These are phyloP conservation scores for Metarhizium sp. DNA, from an alignment of 2,329 filamentous ascomycete genomes.

Conservation along the genomic window DNA sequence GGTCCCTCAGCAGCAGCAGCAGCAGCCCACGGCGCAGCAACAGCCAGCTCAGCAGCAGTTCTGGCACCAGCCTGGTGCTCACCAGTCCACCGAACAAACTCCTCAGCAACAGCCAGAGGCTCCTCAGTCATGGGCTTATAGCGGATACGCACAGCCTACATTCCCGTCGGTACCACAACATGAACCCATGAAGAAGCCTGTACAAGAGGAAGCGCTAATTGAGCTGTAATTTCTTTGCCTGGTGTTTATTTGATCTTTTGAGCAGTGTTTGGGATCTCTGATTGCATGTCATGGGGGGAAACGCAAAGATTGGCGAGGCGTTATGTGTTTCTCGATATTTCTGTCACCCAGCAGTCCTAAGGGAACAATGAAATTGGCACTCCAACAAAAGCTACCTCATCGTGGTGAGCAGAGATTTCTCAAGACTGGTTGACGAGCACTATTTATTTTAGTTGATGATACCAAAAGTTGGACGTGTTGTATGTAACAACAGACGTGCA, in stretches of 20 bases:
- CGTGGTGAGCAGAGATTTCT: not conserved
- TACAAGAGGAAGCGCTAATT: slow-evolving; percentile 69
- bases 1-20: slow-evolving; percentile 16
- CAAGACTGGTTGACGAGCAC: not conserved
- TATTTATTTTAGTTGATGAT: not conserved
- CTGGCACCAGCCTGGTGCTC: slow-evolving; percentile 24
- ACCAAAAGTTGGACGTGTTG: not conserved
- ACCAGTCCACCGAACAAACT: slow-evolving; percentile 19
- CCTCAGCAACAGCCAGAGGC: slow-evolving; percentile 21
- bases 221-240: slow-evolving; percentile 45
- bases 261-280: not conserved
- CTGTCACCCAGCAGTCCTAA: not conserved
- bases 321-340: not conserved
- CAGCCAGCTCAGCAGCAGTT: slow-evolving; percentile 25
- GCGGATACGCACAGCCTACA: slow-evolving; percentile 46
- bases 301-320: not conserved
- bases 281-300: not conserved
- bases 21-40: slow-evolving; percentile 17
- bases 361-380: not conserved
- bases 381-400: not conserved
- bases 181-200: slow-evolving; percentile 33
- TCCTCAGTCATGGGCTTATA: slow-evolving; percentile 34
- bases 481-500: not conserved
- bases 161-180: slow-evolving; percentile 53
- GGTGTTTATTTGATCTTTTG: not conserved